phyloP scores from a whole-genome alignment of 495 filamentous ascomycete genomes.

The Podospora sp. region DNA sequence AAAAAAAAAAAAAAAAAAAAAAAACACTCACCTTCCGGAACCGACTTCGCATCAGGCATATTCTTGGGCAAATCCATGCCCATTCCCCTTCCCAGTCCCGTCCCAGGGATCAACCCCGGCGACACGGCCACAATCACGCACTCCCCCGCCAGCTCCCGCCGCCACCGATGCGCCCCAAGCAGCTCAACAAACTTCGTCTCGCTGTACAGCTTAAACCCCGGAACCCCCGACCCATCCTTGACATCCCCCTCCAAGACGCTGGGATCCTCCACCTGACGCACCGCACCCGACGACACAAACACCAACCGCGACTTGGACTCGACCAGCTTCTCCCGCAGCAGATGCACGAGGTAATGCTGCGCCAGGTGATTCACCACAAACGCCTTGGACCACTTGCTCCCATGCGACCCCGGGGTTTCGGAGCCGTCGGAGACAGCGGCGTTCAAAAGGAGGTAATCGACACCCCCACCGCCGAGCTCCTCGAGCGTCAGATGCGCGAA shows the following conservation, averaged over 20 bases:
- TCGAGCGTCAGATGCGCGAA: constrained; percentile 42
- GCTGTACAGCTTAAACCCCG: constrained; percentile 30
- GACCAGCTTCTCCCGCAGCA: background rate
- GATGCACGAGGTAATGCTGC: constrained; percentile 2
- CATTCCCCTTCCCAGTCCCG: constrained; percentile 32
- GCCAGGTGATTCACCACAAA: constrained; percentile 49
- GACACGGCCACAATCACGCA: constrained; percentile 48
- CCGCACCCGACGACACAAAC: constrained; percentile 45
- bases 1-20: no score
- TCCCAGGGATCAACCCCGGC: constrained; percentile 46
- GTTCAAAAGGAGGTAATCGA: constrained; percentile 50
- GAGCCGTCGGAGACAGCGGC: constrained; percentile 35
- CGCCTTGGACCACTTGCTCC: constrained; percentile 43
- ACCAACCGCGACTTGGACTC: constrained; percentile 38
- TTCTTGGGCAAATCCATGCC: constrained; percentile 20
- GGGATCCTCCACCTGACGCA: constrained; percentile 37
- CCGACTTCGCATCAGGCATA: constrained; percentile 42
- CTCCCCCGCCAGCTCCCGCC: constrained; percentile 42
- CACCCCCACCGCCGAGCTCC: constrained; percentile 36
- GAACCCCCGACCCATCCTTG: constrained; percentile 32
- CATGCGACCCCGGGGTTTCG: constrained; percentile 31
- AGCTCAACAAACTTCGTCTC: constrained; percentile 49
- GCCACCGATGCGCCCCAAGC: constrained; percentile 52
- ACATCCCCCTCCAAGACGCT: constrained; percentile 37
- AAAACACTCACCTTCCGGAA: constrained; percentile 41